These are phyloP conservation scores for Sphaceloma murrayae DNA, from an alignment of 2,329 filamentous ascomycete genomes.

Conservation along the genomic window DNA sequence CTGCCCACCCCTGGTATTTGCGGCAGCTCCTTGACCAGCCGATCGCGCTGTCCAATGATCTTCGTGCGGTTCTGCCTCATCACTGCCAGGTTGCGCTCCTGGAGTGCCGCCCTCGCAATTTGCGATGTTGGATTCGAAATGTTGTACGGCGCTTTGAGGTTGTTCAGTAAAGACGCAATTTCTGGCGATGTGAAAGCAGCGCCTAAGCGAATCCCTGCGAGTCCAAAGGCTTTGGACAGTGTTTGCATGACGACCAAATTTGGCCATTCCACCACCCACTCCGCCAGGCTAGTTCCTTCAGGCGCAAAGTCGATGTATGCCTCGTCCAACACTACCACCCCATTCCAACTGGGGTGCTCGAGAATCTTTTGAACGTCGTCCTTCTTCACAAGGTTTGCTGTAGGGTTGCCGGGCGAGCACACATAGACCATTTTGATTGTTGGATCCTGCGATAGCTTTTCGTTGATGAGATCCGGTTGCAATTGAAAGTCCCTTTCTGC, in stretches of 20 bases:
- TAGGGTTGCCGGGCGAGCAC: slow-evolving; percentile 93
- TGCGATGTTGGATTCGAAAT: slow-evolving; percentile 79
- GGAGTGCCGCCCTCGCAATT: slow-evolving; percentile 65
- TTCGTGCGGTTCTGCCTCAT: slow-evolving; percentile 63
- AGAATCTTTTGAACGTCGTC: slow-evolving; percentile 63
- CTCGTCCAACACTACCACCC: slow-evolving; percentile 85
- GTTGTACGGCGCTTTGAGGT: slow-evolving; percentile 92
- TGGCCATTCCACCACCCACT: slow-evolving; percentile 86
- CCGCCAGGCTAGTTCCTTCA: slow-evolving; percentile 68
- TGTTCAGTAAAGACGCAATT: slow-evolving; percentile 76
- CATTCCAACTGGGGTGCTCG: slow-evolving; percentile 87
- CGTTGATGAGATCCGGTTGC: slow-evolving; percentile 58
- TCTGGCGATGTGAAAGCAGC: slow-evolving; percentile 68
- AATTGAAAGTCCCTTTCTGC: slow-evolving; percentile 63
- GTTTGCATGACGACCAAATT: slow-evolving; percentile 98
- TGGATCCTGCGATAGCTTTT: slow-evolving; percentile 52
- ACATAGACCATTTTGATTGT: slow-evolving; percentile 83
- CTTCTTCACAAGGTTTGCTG: slow-evolving; percentile 68
- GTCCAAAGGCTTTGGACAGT: slow-evolving; percentile 91
- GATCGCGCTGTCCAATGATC: slow-evolving; percentile 67
- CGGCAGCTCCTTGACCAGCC: slow-evolving; percentile 64
- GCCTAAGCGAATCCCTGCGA: slow-evolving; percentile 86
- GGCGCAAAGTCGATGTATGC: slow-evolving; percentile 93
- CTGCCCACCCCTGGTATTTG: slow-evolving; percentile 67
- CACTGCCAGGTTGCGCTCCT: slow-evolving; percentile 54